phyloP scores from a whole-genome alignment of 805 yeast genomes.

The Saturnispora dispora region DNA sequence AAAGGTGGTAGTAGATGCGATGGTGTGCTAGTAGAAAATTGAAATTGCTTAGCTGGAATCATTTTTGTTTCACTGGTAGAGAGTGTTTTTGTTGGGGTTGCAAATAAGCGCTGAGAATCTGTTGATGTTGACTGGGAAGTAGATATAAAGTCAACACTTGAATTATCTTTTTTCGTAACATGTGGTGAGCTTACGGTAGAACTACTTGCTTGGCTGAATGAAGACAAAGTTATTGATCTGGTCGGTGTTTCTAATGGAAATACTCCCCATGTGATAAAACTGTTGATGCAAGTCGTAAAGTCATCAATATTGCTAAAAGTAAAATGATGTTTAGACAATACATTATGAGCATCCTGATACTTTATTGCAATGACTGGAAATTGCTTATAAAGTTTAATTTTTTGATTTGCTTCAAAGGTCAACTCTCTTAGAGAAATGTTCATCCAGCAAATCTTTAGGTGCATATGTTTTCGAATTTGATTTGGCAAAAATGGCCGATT shows the following conservation, averaged over 20 bases:
- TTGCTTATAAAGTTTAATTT: conserved; percentile 7
- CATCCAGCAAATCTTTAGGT: background rate
- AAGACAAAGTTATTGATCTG: background rate
- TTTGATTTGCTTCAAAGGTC: background rate
- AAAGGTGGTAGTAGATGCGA: background rate
- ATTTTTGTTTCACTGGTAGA: background rate
- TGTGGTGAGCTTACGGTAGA: background rate
- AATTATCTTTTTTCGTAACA: background rate
- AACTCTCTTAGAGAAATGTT: background rate
- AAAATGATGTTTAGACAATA: background rate
- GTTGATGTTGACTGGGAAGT: background rate
- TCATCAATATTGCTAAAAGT: background rate
- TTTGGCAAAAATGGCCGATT: background rate
- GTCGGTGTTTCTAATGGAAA: background rate
- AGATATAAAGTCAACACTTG: background rate
- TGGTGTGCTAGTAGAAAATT: background rate
- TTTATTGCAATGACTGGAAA: conserved; percentile 6
- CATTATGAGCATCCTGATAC: background rate
- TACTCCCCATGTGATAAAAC: background rate
- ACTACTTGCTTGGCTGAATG: background rate
- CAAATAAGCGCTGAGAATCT: background rate
- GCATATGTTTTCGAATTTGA: background rate
- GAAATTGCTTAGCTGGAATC: background rate
- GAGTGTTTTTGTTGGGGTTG: background rate
- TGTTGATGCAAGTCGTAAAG: background rate